phyloP scores from a whole-genome alignment of 129 eudicot genomes.

The Centella asiatica region DNA sequence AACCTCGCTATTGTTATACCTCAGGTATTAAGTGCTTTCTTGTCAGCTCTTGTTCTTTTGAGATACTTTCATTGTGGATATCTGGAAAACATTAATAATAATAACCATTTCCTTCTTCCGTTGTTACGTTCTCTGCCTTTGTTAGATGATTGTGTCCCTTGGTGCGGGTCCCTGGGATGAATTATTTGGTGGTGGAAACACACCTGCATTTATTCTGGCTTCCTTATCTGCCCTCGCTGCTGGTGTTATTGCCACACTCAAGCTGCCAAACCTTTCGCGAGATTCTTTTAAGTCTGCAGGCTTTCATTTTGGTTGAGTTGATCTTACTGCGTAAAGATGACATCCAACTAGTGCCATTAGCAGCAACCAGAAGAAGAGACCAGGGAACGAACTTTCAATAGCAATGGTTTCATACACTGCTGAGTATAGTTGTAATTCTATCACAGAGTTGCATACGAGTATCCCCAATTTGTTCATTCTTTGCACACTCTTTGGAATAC shows the following conservation, averaged over 20 bases:
- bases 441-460: constrained; percentile 10
- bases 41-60: background rate
- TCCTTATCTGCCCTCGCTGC: constrained; percentile 76
- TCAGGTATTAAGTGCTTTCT: constrained; percentile 42
- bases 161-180: constrained; percentile 99
- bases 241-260: constrained; percentile 61
- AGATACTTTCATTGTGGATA: background rate
- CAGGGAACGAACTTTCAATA: constrained; percentile 1
- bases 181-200: constrained; percentile 91
- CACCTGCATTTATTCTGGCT: constrained; percentile 91
- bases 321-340: constrained; percentile 15
- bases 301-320: constrained; percentile 68
- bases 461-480: constrained; percentile 20
- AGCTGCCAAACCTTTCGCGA: constrained; percentile 60
- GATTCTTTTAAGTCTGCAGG: constrained; percentile 59
- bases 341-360: constrained; percentile 13
- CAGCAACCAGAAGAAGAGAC: constrained; percentile 9
- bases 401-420: constrained; percentile 13
- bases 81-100: too few relatives aligned
- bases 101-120: background rate
- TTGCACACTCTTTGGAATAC: constrained; percentile 10
- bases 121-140: background rate
- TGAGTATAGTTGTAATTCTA: constrained; percentile 5
- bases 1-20: constrained; percentile 94
- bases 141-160: constrained; percentile 86